Conservation (phyloP, 2,329 filamentous ascomycete genomes). For the Ilyonectria mors-panacis region DNA sequence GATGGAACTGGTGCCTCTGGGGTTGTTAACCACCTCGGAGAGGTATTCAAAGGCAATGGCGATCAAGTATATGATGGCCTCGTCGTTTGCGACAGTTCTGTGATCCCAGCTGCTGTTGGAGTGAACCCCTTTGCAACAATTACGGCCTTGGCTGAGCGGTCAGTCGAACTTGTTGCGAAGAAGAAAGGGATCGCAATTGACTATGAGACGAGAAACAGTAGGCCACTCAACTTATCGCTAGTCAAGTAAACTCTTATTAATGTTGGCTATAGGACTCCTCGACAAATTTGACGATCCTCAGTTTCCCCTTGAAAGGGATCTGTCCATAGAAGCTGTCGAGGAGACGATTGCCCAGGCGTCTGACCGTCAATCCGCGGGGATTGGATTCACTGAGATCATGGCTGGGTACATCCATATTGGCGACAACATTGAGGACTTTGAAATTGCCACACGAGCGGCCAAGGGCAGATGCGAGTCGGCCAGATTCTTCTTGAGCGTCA, state of each 20-base stretch:
- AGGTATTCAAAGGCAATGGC: constrained; percentile 69
- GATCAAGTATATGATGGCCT: constrained; percentile 69
- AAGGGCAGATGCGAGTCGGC: constrained; percentile 66
- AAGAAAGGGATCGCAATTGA: constrained; percentile 32
- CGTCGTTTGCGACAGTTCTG: constrained; percentile 73
- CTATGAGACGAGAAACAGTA: constrained; percentile 40
- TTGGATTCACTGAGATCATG: constrained; percentile 77
- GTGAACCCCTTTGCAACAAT: constrained; percentile 81
- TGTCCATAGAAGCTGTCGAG: not conserved
- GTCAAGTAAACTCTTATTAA: not conserved
- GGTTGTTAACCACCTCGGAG: constrained; percentile 73
- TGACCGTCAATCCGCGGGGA: constrained; percentile 55
- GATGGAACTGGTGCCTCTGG: constrained; percentile 71
- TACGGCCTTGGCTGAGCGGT: constrained; percentile 76
- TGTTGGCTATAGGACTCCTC: constrained; percentile 48
- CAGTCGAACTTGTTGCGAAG: constrained; percentile 59
- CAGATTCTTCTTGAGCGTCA: constrained; percentile 72
- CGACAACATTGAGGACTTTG: constrained; percentile 26
- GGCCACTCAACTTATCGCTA: constrained; percentile 30
- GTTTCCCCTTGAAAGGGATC: constrained; percentile 55
- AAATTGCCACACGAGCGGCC: constrained; percentile 28
- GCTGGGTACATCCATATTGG: constrained; percentile 69
- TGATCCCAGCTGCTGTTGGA: constrained; percentile 74
- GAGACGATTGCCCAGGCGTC: constrained; percentile 28
- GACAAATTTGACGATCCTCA: constrained; percentile 69